These are phyloP conservation scores for Epichloe gansuensis DNA, from an alignment of 2,329 filamentous ascomycete genomes.

Conservation along the genomic window DNA sequence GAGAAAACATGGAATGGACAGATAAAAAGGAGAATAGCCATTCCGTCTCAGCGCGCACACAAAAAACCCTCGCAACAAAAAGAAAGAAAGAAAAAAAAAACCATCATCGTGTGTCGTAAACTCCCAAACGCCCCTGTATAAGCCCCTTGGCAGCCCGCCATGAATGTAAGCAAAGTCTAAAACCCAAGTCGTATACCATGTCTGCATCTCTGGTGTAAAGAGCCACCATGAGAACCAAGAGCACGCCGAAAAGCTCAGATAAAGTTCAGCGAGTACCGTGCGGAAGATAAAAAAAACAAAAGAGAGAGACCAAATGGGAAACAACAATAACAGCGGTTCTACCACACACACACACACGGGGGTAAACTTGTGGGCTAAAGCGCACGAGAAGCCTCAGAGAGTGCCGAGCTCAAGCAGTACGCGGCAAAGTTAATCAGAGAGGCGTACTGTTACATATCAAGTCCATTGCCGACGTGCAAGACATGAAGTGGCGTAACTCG, in stretches of 20 bases:
- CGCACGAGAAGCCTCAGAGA: too few relatives aligned
- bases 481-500: not conserved
- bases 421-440: not conserved
- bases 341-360: too few relatives aligned
- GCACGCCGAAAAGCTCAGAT: too few relatives aligned
- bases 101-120: not conserved
- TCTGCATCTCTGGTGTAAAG: not conserved
- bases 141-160: not conserved
- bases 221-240: not conserved
- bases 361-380: too few relatives aligned
- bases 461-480: not conserved
- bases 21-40: not conserved
- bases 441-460: not conserved
- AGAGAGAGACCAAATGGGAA: not conserved
- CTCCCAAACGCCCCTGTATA: conserved; percentile 1
- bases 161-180: not conserved
- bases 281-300: not conserved
- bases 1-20: not conserved
- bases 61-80: not conserved
- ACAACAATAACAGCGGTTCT: not conserved
- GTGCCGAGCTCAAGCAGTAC: too few relatives aligned
- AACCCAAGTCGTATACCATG: not conserved
- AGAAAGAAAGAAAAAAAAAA: not conserved
- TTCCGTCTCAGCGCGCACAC: too few relatives aligned
- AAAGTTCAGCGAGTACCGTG: too few relatives aligned